Base-by-base conservation (phyloP, 345 rosid genomes). In the Dimocarpus longan region DNA sequence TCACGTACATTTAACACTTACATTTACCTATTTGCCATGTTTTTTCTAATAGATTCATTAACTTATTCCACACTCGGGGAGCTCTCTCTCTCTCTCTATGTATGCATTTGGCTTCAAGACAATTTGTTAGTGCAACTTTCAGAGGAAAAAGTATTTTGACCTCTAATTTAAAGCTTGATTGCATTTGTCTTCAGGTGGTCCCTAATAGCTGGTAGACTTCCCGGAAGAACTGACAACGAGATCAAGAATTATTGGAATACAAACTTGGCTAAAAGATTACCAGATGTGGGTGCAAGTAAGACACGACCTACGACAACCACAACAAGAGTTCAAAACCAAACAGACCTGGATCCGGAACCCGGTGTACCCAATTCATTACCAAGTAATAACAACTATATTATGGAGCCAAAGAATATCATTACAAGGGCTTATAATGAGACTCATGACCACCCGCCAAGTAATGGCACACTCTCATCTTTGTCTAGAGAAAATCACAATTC, bases 191-290 rank as follows among this genome's bases (percentile, higher is more conserved):
- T 11, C 46, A 86, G 89, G 32, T 86, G 89, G 89, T 84, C 87
- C n/a, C 76, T 86, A 8, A 86, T 86, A 42, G 89, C 89, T 7
- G 87, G 89, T 5, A 78, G 87, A 59, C 82, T 86, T 21, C 89
- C 87, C 0, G 89, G 89, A 39, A 81, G 89, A 65, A 86, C 85
- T 8, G 87, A 84, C 70, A 86, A 86, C 37, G 89, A 86, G 62
- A 84, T 84, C 15, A 86, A 86, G 79, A 86, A 86, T 59, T 86
- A 82, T 63, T 86, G 89, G 89, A 82, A 86, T 73, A 81, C 85
- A 50, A 82, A 78, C 26, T 67, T 86, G 15, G 82, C 87, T 1
- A 84, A 84, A 72, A 85, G 79, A 52, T 70, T 68, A 21, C 39
- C 48, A 21, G 75, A 78, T 0, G 7, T 26, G 40, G 1, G 18